A percentile compares a stretch with the other conserved stretches of the same genome.
These are phyloP conservation scores for Erodium texanum DNA, from an alignment of 441 rosid genomes.

Conservation along the genomic window DNA sequence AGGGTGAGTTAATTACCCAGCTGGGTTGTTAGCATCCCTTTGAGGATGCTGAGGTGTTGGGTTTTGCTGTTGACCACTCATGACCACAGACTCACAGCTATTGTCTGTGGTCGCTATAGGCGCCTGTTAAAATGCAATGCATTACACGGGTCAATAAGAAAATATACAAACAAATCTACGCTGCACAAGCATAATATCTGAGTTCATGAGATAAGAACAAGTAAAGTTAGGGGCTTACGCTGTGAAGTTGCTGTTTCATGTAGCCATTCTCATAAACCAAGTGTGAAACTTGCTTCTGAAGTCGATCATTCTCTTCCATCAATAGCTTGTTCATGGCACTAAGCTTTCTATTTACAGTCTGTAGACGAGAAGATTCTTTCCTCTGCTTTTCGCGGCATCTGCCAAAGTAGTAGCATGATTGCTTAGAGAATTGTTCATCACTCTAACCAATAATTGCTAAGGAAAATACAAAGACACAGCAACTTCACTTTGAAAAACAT, in stretches of 20 bases:
- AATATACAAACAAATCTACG: neutral
- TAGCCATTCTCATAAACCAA: conserved; percentile 87
- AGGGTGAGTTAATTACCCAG: conserved; percentile 53
- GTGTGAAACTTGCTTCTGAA: conserved; percentile 99
- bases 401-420: conserved; percentile 21
- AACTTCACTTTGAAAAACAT: too few relatives aligned
- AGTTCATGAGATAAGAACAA: neutral
- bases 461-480: too few relatives aligned
- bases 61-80: conserved; percentile 8
- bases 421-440: neutral
- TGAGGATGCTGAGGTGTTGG: conserved; percentile 82
- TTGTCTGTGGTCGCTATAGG: conserved; percentile 52
- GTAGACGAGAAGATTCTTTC: conserved; percentile 89
- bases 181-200: neutral
- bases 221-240: conserved; percentile 33
- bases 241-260: conserved; percentile 78
- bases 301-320: conserved; percentile 97
- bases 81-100: conserved; percentile 82
- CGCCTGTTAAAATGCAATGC: conserved; percentile 43
- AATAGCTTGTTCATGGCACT: conserved; percentile 91
- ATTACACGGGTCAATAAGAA: neutral
- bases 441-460: neutral
- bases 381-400: conserved; percentile 99
- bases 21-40: conserved; percentile 89
- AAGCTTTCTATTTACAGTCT: conserved; percentile 81